phyloP scores from a whole-genome alignment of 140 eudicot genomes.

The Erigeron philadelphicus region DNA sequence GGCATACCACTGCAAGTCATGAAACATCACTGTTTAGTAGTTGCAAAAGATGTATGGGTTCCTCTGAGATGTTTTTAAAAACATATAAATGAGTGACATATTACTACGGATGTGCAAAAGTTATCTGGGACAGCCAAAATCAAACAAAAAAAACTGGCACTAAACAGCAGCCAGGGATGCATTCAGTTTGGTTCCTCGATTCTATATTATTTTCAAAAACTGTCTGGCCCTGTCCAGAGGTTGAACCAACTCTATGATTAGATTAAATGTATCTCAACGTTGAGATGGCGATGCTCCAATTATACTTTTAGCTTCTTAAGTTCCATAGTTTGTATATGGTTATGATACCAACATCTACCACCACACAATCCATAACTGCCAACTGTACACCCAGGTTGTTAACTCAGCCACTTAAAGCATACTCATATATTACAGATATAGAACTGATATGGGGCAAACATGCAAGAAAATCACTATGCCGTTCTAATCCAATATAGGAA shows the following conservation, averaged over 20 bases:
- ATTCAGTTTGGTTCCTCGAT: background rate
- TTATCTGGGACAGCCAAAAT: background rate
- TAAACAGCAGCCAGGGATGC: too few relatives aligned
- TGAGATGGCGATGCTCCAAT: too few relatives aligned
- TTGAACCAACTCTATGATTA: background rate
- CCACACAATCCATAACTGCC: background rate
- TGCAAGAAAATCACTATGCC: background rate
- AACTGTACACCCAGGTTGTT: background rate
- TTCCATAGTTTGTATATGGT: too few relatives aligned
- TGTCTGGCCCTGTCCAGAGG: background rate
- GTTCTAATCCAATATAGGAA: background rate
- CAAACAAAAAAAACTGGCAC: background rate
- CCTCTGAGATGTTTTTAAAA: background rate
- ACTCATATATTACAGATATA: background rate
- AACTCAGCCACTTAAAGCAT: background rate
- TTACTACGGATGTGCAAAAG: background rate
- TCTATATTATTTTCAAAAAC: background rate
- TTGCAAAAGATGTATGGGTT: background rate
- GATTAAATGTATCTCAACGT: too few relatives aligned
- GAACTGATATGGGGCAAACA: background rate
- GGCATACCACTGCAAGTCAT: slow-evolving; percentile 89
- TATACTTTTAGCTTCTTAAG: too few relatives aligned
- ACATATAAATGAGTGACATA: background rate
- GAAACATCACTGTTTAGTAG: slow-evolving; percentile 1
- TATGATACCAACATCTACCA: background rate